Percentiles rank a stretch among this genome's conserved stretches.
phyloP scores from a whole-genome alignment of 345 rosid genomes.

The Microthlaspi erraticum region DNA sequence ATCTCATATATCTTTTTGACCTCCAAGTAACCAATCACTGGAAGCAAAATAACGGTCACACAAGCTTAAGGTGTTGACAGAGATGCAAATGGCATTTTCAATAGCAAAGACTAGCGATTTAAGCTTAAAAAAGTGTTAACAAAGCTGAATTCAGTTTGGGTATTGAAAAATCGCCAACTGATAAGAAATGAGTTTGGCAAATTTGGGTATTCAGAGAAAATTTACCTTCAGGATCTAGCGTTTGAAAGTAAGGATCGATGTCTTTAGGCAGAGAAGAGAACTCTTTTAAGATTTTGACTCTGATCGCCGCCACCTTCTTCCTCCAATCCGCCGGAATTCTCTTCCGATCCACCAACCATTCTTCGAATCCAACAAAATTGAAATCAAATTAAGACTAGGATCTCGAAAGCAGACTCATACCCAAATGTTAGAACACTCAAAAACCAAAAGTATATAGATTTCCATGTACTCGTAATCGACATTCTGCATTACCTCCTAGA shows the following conservation, averaged over 20 bases:
- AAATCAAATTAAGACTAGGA: conserved; percentile 3
- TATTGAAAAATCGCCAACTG: neutral
- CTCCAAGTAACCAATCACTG: conserved; percentile 87
- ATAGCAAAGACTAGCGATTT: conserved; percentile 7
- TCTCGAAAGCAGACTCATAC: neutral
- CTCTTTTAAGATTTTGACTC: conserved; percentile 74
- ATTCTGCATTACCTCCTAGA: conserved; percentile 68
- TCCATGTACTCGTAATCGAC: neutral
- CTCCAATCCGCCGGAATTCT: conserved; percentile 92
- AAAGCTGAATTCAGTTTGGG: neutral
- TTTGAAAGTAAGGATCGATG: conserved; percentile 74
- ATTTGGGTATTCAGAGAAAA: neutral
- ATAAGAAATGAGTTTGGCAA: neutral
- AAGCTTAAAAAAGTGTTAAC: neutral
- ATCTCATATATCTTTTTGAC: conserved; percentile 76
- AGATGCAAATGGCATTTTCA: conserved; percentile 16
- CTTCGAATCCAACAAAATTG: conserved; percentile 47
- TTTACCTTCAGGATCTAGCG: conserved; percentile 75
- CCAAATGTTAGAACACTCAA: neutral
- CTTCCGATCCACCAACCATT: conserved; percentile 98
- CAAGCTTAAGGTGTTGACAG: conserved; percentile 7
- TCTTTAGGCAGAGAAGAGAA: conserved; percentile 80
- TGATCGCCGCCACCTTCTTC: conserved; percentile 69
- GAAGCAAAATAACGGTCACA: conserved; percentile 27
- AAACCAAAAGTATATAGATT: neutral